Evolutionary conservation across 163 green algal species (phyloP).

Genomic region (Scenedesmus sp.): DNA sequence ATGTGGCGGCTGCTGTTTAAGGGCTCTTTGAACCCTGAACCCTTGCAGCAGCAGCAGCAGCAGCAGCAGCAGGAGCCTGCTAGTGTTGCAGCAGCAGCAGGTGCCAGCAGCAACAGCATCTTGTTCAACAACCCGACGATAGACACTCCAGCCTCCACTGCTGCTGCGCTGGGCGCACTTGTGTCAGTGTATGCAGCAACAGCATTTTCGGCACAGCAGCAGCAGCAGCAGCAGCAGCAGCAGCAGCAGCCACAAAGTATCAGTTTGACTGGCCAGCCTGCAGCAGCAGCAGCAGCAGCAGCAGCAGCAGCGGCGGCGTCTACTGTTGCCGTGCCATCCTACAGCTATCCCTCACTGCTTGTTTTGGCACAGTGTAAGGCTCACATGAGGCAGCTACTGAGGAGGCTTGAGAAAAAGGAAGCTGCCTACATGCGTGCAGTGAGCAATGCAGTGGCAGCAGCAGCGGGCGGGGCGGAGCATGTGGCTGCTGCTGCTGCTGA

Average conservation of each 20-base stretch:
- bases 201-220: slow-evolving; percentile 33
- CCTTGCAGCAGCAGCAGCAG: slow-evolving; percentile 4
- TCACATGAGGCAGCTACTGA: not conserved
- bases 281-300: not conserved
- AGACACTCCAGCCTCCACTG: not conserved
- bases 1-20: slow-evolving; percentile 48
- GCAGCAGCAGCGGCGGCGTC: not conserved
- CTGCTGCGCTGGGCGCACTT: slow-evolving; percentile 19
- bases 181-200: slow-evolving; percentile 28
- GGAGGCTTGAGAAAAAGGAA: not conserved
- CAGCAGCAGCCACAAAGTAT: not conserved
- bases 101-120: slow-evolving; percentile 5
- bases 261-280: not conserved
- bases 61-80: not conserved
- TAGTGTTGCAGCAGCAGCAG: slow-evolving; percentile 21
- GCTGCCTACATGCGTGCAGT: slow-evolving; percentile 3
- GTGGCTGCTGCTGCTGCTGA: not conserved
- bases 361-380: not conserved
- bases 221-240: not conserved
- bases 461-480: slow-evolving; percentile 14
- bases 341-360: not conserved
- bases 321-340: too few relatives aligned
- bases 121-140: not conserved
- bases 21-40: slow-evolving; percentile 9
- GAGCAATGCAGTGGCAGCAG: slow-evolving; percentile 18